These are phyloP conservation scores for Xylariales sp. DNA, from an alignment of 2,329 filamentous ascomycete species.

Conservation along the genomic window DNA sequence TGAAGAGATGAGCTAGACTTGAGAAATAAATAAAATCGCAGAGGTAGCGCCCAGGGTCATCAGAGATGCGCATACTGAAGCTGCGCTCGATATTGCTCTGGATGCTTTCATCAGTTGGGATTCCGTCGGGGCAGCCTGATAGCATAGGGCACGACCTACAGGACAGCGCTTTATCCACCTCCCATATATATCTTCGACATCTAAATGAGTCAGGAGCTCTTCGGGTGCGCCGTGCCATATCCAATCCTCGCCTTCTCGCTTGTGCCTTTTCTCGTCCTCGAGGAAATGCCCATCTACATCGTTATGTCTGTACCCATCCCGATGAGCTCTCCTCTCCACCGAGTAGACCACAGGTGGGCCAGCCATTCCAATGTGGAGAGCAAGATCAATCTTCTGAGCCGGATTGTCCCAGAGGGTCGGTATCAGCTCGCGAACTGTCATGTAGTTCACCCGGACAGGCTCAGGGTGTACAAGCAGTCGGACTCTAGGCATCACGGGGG, in stretches of 20 bases:
- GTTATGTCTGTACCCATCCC: constrained; percentile 64
- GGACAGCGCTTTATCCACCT: constrained; percentile 50
- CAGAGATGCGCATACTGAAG: constrained; percentile 53
- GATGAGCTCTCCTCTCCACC: constrained; percentile 65
- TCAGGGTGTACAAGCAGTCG: constrained; percentile 61
- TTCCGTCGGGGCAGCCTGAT: neutral
- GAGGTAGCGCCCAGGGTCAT: constrained; percentile 67
- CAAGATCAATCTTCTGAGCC: constrained; percentile 47
- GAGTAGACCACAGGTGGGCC: constrained; percentile 59
- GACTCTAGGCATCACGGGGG: constrained; percentile 40
- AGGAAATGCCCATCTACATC: constrained; percentile 65
- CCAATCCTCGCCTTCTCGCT: constrained; percentile 38
- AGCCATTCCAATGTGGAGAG: constrained; percentile 80
- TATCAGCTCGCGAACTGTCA: constrained; percentile 57
- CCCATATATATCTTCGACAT: constrained; percentile 50
- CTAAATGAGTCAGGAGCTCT: constrained; percentile 53
- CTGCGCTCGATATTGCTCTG: constrained; percentile 21
- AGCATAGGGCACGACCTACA: constrained; percentile 32
- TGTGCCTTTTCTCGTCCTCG: constrained; percentile 42
- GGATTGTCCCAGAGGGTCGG: constrained; percentile 56
- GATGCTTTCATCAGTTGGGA: neutral
- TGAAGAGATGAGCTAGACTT: constrained; percentile 55
- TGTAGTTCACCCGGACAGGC: constrained; percentile 68
- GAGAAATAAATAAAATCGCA: constrained; percentile 78
- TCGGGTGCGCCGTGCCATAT: constrained; percentile 50